Evolutionary conservation across 306 rosid species (phyloP).

Genomic region (Casuarina equisetifolia): DNA sequence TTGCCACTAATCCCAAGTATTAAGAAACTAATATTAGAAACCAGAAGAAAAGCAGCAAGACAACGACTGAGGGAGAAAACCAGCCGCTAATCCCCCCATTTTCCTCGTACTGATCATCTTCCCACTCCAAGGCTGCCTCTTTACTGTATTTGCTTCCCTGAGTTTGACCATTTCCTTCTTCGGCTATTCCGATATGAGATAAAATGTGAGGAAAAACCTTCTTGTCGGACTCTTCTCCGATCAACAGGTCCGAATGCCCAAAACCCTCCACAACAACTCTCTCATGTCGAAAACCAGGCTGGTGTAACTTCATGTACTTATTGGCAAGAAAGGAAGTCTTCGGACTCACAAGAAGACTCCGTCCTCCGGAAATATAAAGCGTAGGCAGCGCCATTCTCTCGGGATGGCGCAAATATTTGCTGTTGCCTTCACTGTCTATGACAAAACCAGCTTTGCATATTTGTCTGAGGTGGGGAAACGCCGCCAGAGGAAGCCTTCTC

Average conservation of each 20-base stretch:
- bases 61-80: constrained; percentile 29
- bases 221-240: constrained; percentile 36
- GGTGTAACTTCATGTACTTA: constrained; percentile 42
- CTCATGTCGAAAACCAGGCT: constrained; percentile 31
- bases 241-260: constrained; percentile 40
- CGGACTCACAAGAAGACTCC: constrained; percentile 30
- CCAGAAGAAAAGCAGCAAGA: neutral
- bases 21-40: neutral
- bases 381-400: constrained; percentile 41
- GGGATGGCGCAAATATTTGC: constrained; percentile 31
- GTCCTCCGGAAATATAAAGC: constrained; percentile 30
- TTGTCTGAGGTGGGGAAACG: constrained; percentile 34
- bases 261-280: constrained; percentile 37
- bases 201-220: constrained; percentile 31
- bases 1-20: neutral
- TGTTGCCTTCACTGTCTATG: constrained; percentile 27
- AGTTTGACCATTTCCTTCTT: neutral
- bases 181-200: constrained; percentile 24
- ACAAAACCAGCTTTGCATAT: constrained; percentile 33
- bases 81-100: constrained; percentile 25
- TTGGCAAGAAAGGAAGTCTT: constrained; percentile 35
- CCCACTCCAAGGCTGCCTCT: constrained; percentile 29
- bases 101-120: constrained; percentile 26
- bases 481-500: constrained; percentile 33
- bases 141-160: constrained; percentile 15